Evolutionary conservation across 1,139 yeast genomes (phyloP), one percentile per base, ranked within the genome.

Genomic region (Candida pseudocylindracea): DNA sequence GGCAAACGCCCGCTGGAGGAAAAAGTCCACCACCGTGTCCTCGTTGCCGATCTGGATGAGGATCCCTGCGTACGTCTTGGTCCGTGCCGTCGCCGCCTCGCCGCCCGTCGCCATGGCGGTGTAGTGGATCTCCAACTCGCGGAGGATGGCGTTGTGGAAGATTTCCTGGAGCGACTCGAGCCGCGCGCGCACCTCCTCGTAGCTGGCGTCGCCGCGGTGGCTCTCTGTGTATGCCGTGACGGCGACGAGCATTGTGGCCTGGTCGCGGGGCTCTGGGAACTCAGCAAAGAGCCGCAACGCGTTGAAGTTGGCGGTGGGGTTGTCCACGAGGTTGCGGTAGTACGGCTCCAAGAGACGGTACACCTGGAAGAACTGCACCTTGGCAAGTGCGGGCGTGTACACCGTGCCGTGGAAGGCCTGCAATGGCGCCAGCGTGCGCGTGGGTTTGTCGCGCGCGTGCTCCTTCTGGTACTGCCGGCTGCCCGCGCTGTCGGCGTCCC

Each of bases 141-240:
- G 54, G 27, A 79, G 47, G 8, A 78, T 61, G 0, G 91, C 81
- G 44, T 66, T 75, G 34, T 76, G 76, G 45, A 80, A 79, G 29
- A 78, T 57, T 43, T 76, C 91, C 32, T 71, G 51, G n/a, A 73
- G 57, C 2, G 75, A 58, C 29, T 59, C 60, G 33, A 74, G 51
- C 39, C 67, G 63, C 33, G 62, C 67, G 27, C 57, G 45, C 36
- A 53, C 50, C 33, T 51, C 55, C 26, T 8, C 10, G 7, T 12
- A 4, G 10, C 26, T 26, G 10, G 13, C 24, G 10, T 13, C n/a
- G 33, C 45, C 42, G 41, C 50, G 44, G 50, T 57, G 71, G 11
- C 59, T 50, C 31, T 41, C 44, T 33, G 61, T 58, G 42, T 53
- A 62, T 26, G 42, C 45, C 35, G 59, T 46, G 34, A 61, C 54